These are phyloP conservation scores for Pythium rishiriense DNA, from an alignment of 352 stramenopile genomes.

Conservation along the genomic window DNA sequence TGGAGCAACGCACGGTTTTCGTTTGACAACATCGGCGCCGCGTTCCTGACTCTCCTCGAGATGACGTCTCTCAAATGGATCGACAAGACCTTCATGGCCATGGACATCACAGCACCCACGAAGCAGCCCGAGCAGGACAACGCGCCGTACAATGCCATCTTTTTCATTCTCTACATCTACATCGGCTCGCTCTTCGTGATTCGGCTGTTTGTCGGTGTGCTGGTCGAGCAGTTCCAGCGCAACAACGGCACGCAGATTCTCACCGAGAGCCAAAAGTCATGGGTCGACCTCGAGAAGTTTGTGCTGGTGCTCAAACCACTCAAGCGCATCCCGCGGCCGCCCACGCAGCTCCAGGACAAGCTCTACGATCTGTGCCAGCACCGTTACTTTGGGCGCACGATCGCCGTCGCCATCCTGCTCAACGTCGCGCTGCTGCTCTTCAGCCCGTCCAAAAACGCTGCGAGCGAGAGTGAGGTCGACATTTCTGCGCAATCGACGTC, in stretches of 20 bases:
- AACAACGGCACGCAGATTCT: slow-evolving; percentile 84
- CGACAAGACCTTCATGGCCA: slow-evolving; percentile 73
- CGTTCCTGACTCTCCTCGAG: slow-evolving; percentile 67
- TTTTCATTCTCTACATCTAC: slow-evolving; percentile 80
- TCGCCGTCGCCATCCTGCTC: slow-evolving; percentile 67
- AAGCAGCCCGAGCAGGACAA: slow-evolving; percentile 55
- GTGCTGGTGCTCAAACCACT: slow-evolving; percentile 68
- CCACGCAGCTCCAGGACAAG: slow-evolving; percentile 26
- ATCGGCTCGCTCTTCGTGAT: slow-evolving; percentile 79
- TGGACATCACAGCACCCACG: slow-evolving; percentile 58
- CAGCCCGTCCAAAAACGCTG: slow-evolving; percentile 38
- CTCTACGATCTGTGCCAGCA: slow-evolving; percentile 67
- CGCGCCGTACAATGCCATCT: slow-evolving; percentile 47
- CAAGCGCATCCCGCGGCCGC: slow-evolving; percentile 51
- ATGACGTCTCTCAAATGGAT: slow-evolving; percentile 85
- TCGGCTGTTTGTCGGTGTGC: slow-evolving; percentile 73
- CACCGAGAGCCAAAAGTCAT: slow-evolving; percentile 75
- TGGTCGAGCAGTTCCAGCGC: slow-evolving; percentile 83
- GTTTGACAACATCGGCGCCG: slow-evolving; percentile 74
- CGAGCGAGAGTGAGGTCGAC: not conserved
- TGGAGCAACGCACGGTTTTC: slow-evolving; percentile 74
- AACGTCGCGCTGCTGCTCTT: slow-evolving; percentile 71
- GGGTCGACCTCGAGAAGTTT: slow-evolving; percentile 82
- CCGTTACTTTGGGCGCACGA: slow-evolving; percentile 47
- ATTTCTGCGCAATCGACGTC: slow-evolving; percentile 21